phyloP scores from a whole-genome alignment of 2,329 filamentous ascomycete genomes.

The Didymella sp. region DNA sequence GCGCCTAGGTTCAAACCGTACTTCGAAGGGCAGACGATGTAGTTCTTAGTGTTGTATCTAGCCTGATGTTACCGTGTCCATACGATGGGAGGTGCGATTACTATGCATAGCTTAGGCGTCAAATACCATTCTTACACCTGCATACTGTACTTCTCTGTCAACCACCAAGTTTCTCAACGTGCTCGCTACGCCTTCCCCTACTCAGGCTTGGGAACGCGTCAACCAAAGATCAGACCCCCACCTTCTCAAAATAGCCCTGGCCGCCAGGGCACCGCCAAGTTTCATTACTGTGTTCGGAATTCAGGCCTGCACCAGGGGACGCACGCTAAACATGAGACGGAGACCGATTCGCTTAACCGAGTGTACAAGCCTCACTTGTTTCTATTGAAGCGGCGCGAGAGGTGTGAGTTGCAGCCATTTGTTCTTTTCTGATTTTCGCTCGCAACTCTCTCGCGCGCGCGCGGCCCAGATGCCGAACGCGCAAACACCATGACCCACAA shows the following conservation, averaged over 20 bases:
- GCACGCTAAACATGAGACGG: slow-evolving; percentile 19
- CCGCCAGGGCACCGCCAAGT: slow-evolving; percentile 14
- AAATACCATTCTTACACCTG: slow-evolving; percentile 1
- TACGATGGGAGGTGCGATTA: background rate
- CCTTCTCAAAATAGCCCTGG: slow-evolving; percentile 18
- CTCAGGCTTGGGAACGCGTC: slow-evolving; percentile 9
- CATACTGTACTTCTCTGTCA: background rate
- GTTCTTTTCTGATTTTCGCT: slow-evolving; percentile 3
- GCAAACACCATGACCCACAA: slow-evolving; percentile 20
- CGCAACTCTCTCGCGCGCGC: background rate
- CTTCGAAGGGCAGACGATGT: slow-evolving; percentile 54
- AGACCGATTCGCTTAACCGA: slow-evolving; percentile 18
- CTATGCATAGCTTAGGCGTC: slow-evolving; percentile 4
- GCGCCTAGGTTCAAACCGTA: slow-evolving; percentile 75
- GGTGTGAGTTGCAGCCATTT: slow-evolving; percentile 10
- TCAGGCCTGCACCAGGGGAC: background rate
- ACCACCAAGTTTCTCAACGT: background rate
- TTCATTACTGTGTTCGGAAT: slow-evolving; percentile 17
- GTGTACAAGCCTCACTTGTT: slow-evolving; percentile 17
- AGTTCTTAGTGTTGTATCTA: background rate
- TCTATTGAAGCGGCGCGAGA: slow-evolving; percentile 11
- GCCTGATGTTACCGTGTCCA: background rate
- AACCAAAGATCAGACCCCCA: slow-evolving; percentile 11
- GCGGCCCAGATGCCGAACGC: slow-evolving; percentile 14
- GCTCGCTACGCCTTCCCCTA: background rate